Base-by-base conservation (phyloP, 129 eudicot species). In the Lactuca sativa region DNA sequence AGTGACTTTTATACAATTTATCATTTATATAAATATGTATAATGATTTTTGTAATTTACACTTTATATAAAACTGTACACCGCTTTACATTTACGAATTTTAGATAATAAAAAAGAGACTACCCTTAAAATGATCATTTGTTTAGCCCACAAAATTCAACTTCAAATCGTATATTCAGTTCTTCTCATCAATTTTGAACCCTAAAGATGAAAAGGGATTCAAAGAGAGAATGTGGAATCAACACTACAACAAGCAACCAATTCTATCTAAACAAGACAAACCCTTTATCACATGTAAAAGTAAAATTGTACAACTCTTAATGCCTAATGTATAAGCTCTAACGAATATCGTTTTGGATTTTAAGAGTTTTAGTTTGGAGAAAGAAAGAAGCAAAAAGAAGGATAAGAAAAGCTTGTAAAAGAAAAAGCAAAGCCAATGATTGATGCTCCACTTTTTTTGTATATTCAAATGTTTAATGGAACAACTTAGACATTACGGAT, bases 191-290 rank as follows among this genome's bases (percentile, higher is more conserved):
- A 64, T 55, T 36, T 73, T 62, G 30, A 40, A 52, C 55, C 58
- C 15, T 11, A 58, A 59, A 9, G 3, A 25, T 18, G 16, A 73
- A 38, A 49, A 55, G 37, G 6, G 64, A 13, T 12, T 33, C 38
- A 32, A 59, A 59, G 43, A 32, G 44, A 32, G 64, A 59, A 59
- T 9, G 64, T 32, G 64, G 33, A 38, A 64, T 52, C 48, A 63
- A 64, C 47, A 30, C 67, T 15, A 56, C 33, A 17, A 5, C 58
- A 74, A 65, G 67, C 66, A 73, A 74, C 30, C 30, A 25, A 25
- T 25, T 25, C 30, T 25, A 40, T 40, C 8, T 40, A 47, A 10
- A 12, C 52, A 47, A 47, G 15, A 12, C 52, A 11, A 11, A 0
- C 52, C 5, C 1, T 47, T 12, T 47, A 11, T 47, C 38, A 47